A percentile compares a stretch with the other conserved stretches of the same genome.
Conservation (phyloP, 345 rosid species). For the Melaleuca quinquenervia region DNA sequence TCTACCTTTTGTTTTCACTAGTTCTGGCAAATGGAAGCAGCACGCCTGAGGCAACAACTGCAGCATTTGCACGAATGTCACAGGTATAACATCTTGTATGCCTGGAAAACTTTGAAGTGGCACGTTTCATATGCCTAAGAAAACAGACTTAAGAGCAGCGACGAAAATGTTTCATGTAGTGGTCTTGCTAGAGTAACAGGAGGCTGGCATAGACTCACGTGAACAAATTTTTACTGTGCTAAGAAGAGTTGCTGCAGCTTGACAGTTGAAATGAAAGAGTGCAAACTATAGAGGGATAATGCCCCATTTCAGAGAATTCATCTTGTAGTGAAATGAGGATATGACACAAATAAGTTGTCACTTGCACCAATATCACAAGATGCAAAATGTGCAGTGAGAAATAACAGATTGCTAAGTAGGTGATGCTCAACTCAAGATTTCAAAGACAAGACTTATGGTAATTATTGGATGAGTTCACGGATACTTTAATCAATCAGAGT, state of each 20-base stretch:
- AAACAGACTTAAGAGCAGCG: not conserved
- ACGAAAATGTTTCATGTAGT: not conserved
- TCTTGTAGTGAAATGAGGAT: not conserved
- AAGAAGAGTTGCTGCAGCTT: not conserved
- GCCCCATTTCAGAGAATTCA: not conserved
- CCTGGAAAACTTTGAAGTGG: not conserved
- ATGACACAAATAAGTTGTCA: not conserved
- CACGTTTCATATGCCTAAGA: not conserved
- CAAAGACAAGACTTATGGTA: not conserved
- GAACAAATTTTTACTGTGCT: not conserved
- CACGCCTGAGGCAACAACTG: constrained; percentile 56
- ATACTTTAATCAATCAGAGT: not conserved
- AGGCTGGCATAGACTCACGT: not conserved
- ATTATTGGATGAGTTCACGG: not conserved
- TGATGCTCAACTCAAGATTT: not conserved
- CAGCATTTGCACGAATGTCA: constrained; percentile 58
- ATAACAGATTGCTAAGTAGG: not conserved
- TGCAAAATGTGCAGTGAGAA: not conserved
- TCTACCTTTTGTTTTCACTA: constrained; percentile 4
- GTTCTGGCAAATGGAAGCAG: constrained; percentile 80
- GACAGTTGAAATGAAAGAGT: not conserved
- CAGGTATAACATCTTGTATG: constrained; percentile 24
- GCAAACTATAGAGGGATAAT: not conserved
- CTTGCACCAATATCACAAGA: not conserved
- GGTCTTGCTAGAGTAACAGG: not conserved